These are phyloP conservation scores for Letharia lupina DNA, from an alignment of 495 filamentous ascomycete genomes.

Conservation along the genomic window DNA sequence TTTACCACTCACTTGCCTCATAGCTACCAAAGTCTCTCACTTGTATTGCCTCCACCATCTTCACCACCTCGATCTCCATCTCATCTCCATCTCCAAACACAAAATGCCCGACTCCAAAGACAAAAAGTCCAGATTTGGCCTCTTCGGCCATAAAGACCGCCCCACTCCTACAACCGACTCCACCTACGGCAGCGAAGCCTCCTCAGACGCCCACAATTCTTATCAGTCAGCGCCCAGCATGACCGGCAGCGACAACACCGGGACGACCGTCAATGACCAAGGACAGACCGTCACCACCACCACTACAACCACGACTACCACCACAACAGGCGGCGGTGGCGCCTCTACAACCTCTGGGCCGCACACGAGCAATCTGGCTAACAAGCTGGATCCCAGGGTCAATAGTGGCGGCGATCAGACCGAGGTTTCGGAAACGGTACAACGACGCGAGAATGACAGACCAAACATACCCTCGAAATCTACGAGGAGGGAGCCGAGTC, in stretches of 20 bases:
- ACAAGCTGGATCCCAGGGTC: constrained; percentile 18
- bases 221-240: constrained; percentile 15
- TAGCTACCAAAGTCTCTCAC: not conserved
- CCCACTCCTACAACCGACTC: constrained; percentile 19
- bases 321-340: constrained; percentile 16
- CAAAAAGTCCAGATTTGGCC: constrained; percentile 16
- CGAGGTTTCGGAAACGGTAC: constrained; percentile 12
- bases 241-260: constrained; percentile 17
- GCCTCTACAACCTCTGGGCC: constrained; percentile 17
- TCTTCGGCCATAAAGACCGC: constrained; percentile 22
- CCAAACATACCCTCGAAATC: constrained; percentile 17
- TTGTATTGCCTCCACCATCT: not conserved
- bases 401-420: constrained; percentile 14
- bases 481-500: constrained; percentile 19
- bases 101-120: constrained; percentile 15
- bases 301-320: constrained; percentile 25
- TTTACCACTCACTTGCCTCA: not conserved
- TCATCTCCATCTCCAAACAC: not conserved
- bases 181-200: constrained; percentile 22
- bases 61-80: no score
- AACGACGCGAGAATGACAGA: constrained; percentile 8
- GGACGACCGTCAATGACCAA: constrained; percentile 19
- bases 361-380: constrained; percentile 14
- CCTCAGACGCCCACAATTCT: constrained; percentile 11
- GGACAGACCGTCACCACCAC: constrained; percentile 25